phyloP scores from a whole-genome alignment of 345 rosid species.

The Gossypium anomalum region DNA sequence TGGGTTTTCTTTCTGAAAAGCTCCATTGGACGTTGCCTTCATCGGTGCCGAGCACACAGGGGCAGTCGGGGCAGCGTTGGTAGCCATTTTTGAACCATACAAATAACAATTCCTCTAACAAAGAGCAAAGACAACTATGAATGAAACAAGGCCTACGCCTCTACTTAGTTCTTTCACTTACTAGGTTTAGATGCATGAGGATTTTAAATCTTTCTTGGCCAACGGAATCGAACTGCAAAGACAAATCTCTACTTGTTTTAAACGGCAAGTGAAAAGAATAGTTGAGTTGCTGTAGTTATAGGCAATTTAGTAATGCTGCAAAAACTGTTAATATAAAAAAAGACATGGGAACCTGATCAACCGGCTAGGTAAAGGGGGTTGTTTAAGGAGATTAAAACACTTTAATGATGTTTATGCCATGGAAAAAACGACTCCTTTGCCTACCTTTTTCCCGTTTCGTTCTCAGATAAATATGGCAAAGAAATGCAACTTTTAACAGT shows the following conservation, averaged over 20 bases:
- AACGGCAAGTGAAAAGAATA: not conserved
- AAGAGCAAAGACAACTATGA: not conserved
- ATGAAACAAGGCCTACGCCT: not conserved
- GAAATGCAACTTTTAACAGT: not conserved
- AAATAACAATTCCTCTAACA: not conserved
- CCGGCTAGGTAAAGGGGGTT: not conserved
- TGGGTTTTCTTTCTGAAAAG: conserved; percentile 68
- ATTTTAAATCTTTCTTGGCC: not conserved
- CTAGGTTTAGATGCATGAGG: not conserved
- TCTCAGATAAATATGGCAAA: not conserved
- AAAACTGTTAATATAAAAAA: not conserved
- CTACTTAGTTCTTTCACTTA: not conserved
- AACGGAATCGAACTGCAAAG: not conserved
- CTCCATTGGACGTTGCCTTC: conserved; percentile 75
- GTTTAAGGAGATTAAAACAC: conserved; percentile 9
- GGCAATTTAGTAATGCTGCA: not conserved
- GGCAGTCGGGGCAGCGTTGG: not conserved
- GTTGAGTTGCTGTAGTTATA: not conserved
- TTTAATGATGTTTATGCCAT: not conserved
- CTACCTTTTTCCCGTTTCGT: not conserved
- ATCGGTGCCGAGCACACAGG: conserved; percentile 28
- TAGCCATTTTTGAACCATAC: conserved; percentile 10
- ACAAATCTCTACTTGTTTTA: no score
- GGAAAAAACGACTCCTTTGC: not conserved
- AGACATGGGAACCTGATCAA: not conserved